Percentiles rank a stretch among this genome's conserved stretches.
phyloP scores from a whole-genome alignment of 768 basidiomycete genomes.

The Pleurotus cornucopiae region DNA sequence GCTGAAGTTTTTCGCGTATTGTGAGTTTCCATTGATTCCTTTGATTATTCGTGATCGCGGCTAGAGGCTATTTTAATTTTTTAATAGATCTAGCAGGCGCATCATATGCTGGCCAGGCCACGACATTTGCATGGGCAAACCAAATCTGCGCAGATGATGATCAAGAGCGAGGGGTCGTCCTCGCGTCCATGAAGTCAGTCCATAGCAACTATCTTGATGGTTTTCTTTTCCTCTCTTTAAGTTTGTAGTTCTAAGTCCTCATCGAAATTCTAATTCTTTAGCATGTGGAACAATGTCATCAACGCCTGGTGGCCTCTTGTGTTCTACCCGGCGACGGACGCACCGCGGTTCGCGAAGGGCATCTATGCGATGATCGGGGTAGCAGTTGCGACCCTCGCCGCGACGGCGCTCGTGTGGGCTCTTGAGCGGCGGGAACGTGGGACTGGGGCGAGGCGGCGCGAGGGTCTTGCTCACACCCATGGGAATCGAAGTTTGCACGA shows the following conservation, averaged over 20 bases:
- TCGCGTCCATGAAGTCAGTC: constrained; percentile 72
- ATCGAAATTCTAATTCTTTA: constrained; percentile 15
- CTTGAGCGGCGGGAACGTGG: constrained; percentile 36
- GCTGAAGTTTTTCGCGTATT: constrained; percentile 76
- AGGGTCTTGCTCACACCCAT: not conserved
- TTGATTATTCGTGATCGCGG: no score
- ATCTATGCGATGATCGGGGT: constrained; percentile 67
- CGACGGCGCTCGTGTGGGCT: constrained; percentile 55
- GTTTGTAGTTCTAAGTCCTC: not conserved
- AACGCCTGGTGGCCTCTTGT: constrained; percentile 71
- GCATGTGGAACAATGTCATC: constrained; percentile 67
- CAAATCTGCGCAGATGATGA: constrained; percentile 69
- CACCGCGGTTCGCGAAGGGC: constrained; percentile 62
- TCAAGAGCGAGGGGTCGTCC: constrained; percentile 63
- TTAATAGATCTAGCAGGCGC: constrained; percentile 53
- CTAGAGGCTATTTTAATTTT: not conserved
- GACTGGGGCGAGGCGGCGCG: not conserved
- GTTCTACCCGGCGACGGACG: constrained; percentile 71
- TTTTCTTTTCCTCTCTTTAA: not conserved
- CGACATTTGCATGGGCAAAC: constrained; percentile 83
- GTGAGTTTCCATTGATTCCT: constrained; percentile 28
- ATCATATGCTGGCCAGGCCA: constrained; percentile 72
- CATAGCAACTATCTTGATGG: no score
- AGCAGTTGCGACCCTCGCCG: constrained; percentile 48
- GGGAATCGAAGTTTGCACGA: not conserved